Percentiles rank a stretch among this genome's conserved stretches.
Evolutionary conservation across 2,329 filamentous ascomycete species (phyloP).

Genomic region (Alternaria infectoria): DNA sequence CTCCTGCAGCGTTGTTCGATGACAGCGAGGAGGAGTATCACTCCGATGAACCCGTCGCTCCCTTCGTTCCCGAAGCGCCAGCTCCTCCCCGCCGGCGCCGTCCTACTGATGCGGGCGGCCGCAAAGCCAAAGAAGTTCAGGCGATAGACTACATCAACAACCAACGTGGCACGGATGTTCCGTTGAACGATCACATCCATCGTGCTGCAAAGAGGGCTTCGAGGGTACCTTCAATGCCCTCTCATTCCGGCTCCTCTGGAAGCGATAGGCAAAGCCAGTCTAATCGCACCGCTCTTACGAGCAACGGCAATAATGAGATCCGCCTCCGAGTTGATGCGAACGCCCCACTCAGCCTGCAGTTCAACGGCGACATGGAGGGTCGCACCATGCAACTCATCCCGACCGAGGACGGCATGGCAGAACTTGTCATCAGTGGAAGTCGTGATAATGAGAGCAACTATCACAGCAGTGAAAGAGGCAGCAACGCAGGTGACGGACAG

Average conservation of each 20-base stretch:
- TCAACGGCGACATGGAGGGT: constrained; percentile 48
- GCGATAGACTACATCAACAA: constrained; percentile 41
- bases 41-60: constrained; percentile 7
- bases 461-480: constrained; percentile 35
- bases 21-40: constrained; percentile 20
- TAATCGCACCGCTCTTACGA: constrained; percentile 36
- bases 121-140: constrained; percentile 26
- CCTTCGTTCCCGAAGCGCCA: constrained; percentile 5
- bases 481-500: constrained; percentile 24
- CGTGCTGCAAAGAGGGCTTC: constrained; percentile 37
- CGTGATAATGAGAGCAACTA: constrained; percentile 1
- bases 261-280: constrained; percentile 39
- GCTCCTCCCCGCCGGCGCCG: constrained; percentile 26
- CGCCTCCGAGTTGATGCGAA: constrained; percentile 44
- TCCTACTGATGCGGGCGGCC: constrained; percentile 27
- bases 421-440: constrained; percentile 43
- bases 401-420: constrained; percentile 44
- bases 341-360: constrained; percentile 40
- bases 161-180: constrained; percentile 34
- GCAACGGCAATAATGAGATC: constrained; percentile 41
- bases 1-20: constrained; percentile 21
- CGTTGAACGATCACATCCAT: constrained; percentile 37
- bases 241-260: constrained; percentile 37
- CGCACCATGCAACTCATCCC: constrained; percentile 44
- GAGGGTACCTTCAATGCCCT: constrained; percentile 33